A percentile compares a stretch with the other conserved stretches of the same genome.
These are phyloP conservation scores for Boletellus dicymbophilus DNA, from an alignment of 1,284 basidiomycete species.

Conservation along the genomic window DNA sequence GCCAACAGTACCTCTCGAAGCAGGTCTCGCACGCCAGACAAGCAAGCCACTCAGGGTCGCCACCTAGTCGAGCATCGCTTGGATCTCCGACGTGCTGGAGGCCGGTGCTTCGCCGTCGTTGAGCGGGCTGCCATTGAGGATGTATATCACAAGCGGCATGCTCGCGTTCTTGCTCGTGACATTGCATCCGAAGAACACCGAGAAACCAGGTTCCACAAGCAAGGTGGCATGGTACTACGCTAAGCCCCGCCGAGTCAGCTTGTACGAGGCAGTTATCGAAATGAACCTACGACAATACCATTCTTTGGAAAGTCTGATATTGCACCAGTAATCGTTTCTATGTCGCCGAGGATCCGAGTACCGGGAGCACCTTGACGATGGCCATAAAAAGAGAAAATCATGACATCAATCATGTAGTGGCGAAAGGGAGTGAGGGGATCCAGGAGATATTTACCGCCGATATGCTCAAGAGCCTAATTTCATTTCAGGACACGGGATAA, in stretches of 20 bases:
- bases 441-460: slow-evolving; percentile 54
- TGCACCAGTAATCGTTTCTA: slow-evolving; percentile 66
- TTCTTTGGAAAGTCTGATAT: slow-evolving; percentile 78
- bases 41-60: slow-evolving; percentile 43
- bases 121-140: slow-evolving; percentile 47
- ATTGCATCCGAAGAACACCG: slow-evolving; percentile 51
- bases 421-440: slow-evolving; percentile 71
- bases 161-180: slow-evolving; percentile 14
- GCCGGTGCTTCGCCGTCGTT: slow-evolving; percentile 36
- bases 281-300: slow-evolving; percentile 54
- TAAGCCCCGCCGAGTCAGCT: slow-evolving; percentile 31
- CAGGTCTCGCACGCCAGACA: slow-evolving; percentile 47
- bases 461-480: slow-evolving; percentile 51
- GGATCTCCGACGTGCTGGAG: slow-evolving; percentile 42
- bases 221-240: slow-evolving; percentile 67
- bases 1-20: slow-evolving; percentile 44
- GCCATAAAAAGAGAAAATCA: slow-evolving; percentile 66
- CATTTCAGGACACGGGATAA: no score
- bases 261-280: slow-evolving; percentile 1
- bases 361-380: slow-evolving; percentile 65
- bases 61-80: slow-evolving; percentile 43
- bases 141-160: slow-evolving; percentile 40
- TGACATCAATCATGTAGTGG: slow-evolving; percentile 72
- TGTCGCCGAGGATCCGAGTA: slow-evolving; percentile 62
- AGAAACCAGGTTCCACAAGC: slow-evolving; percentile 70